Percentiles rank a stretch among this genome's conserved stretches.
phyloP scores from a whole-genome alignment of 2,329 filamentous ascomycete genomes.

The Rhytidhysteron rufulum region DNA sequence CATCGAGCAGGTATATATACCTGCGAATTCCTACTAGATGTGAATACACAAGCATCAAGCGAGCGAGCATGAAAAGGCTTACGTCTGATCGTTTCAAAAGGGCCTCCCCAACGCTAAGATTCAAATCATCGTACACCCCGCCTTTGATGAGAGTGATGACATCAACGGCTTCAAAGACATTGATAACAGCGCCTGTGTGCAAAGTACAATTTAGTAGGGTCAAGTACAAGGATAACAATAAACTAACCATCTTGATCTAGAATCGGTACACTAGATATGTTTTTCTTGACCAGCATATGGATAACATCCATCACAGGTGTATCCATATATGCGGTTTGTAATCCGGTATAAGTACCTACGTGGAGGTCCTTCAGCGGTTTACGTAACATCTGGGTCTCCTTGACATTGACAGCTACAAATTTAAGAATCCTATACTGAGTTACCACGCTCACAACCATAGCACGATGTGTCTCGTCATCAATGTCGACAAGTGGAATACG shows the following conservation, averaged over 20 bases:
- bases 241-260: constrained; percentile 66
- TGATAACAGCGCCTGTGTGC: constrained; percentile 76
- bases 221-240: constrained; percentile 6
- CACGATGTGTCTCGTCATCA: constrained; percentile 87
- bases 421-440: constrained; percentile 98
- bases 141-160: constrained; percentile 95
- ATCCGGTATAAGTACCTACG: constrained; percentile 76
- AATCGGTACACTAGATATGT: constrained; percentile 93
- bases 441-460: constrained; percentile 93
- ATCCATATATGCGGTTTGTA: constrained; percentile 82
- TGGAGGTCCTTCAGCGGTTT: constrained; percentile 82
- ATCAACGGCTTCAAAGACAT: constrained; percentile 97
- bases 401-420: constrained; percentile 94
- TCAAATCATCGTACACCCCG: constrained; percentile 85
- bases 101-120: constrained; percentile 81
- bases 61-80: constrained; percentile 16
- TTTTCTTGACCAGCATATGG: constrained; percentile 84
- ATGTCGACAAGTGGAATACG: constrained; percentile 90
- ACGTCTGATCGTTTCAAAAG: constrained; percentile 78
- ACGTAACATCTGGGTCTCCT: constrained; percentile 81
- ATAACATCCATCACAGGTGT: constrained; percentile 93
- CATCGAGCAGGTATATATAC: constrained; percentile 92
- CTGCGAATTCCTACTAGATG: constrained; percentile 72
- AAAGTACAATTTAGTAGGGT: no score
- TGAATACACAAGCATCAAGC: constrained; percentile 19